Conservation (phyloP, 805 yeast genomes). For the Metschnikowia santaceciliae region DNA sequence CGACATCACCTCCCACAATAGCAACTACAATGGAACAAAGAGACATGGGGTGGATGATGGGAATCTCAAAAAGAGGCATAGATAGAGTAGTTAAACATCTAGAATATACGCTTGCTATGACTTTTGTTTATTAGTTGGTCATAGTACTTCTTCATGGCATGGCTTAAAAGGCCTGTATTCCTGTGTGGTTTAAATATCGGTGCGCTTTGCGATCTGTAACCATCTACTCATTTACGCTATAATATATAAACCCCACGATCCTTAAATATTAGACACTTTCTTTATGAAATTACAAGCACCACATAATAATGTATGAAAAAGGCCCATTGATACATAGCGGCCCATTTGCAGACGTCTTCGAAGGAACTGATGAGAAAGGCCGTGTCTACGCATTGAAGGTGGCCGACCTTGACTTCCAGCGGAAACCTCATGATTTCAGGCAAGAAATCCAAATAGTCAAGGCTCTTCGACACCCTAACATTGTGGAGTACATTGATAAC, state of each 20-base stretch:
- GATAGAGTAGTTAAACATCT: constrained; percentile 2
- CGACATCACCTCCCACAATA: constrained; percentile 50
- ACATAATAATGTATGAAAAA: constrained; percentile 15
- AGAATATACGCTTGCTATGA: background rate
- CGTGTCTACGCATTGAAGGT: constrained; percentile 30
- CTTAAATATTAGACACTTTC: background rate
- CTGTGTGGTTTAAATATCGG: background rate
- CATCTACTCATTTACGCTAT: too few species aligned
- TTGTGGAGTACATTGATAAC: constrained; percentile 18
- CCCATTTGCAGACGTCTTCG: constrained; percentile 32
- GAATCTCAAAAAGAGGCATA: constrained; percentile 7
- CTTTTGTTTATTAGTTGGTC: too few species aligned
- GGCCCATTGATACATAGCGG: constrained; percentile 28
- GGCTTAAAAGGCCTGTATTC: background rate
- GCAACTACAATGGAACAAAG: constrained; percentile 21
- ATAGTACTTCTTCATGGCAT: too few species aligned
- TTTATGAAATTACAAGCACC: background rate
- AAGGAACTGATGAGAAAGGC: constrained; percentile 17
- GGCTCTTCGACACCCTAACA: constrained; percentile 14
- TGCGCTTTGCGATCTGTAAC: background rate
- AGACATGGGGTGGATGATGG: constrained; percentile 21
- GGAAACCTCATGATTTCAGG: constrained; percentile 34
- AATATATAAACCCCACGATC: background rate
- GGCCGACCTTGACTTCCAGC: constrained; percentile 34
- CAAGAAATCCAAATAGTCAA: constrained; percentile 29